These are phyloP conservation scores for Coemansia sp. DNA, from an alignment of 192 early-diverging fungal species.

Conservation along the genomic window DNA sequence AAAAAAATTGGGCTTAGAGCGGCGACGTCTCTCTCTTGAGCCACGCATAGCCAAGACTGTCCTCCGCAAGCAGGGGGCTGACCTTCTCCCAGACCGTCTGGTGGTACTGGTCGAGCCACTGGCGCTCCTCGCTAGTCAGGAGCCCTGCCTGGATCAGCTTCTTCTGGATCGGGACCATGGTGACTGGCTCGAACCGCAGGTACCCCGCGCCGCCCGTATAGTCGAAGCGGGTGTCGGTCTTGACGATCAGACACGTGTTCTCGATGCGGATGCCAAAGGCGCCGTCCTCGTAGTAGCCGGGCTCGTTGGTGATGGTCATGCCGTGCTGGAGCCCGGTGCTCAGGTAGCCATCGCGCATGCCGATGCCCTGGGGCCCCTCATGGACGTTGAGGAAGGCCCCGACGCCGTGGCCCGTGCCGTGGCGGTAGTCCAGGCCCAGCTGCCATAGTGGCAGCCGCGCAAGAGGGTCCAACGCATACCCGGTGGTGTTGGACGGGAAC, in stretches of 20 bases:
- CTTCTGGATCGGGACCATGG: constrained; percentile 84
- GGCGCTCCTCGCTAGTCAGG: constrained; percentile 68
- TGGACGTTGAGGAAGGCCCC: constrained; percentile 94
- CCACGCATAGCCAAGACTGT: constrained; percentile 72
- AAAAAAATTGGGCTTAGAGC: constrained; percentile 30
- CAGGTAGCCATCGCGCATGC: constrained; percentile 71
- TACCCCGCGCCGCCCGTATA: constrained; percentile 79
- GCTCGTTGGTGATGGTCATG: constrained; percentile 98
- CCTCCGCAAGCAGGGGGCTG: constrained; percentile 71
- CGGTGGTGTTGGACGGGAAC: constrained; percentile 84
- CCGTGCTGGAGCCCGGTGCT: constrained; percentile 76
- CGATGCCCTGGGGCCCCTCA: constrained; percentile 94
- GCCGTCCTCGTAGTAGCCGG: constrained; percentile 97
- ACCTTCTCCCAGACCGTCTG: constrained; percentile 72
- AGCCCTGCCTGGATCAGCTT: constrained; percentile 75
- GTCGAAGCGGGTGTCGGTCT: constrained; percentile 71
- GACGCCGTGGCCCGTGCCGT: constrained; percentile 98
- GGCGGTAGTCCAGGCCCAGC: constrained; percentile 92
- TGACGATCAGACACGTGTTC: constrained; percentile 82
- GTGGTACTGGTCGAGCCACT: constrained; percentile 92
- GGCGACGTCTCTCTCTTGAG: constrained; percentile 77
- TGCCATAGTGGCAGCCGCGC: constrained; percentile 87
- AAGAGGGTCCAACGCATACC: constrained; percentile 88
- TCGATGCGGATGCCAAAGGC: constrained; percentile 97
- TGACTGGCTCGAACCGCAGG: constrained; percentile 90